phyloP scores from a whole-genome alignment of 2,329 filamentous ascomycete genomes.

The Diplocarpon rosae region DNA sequence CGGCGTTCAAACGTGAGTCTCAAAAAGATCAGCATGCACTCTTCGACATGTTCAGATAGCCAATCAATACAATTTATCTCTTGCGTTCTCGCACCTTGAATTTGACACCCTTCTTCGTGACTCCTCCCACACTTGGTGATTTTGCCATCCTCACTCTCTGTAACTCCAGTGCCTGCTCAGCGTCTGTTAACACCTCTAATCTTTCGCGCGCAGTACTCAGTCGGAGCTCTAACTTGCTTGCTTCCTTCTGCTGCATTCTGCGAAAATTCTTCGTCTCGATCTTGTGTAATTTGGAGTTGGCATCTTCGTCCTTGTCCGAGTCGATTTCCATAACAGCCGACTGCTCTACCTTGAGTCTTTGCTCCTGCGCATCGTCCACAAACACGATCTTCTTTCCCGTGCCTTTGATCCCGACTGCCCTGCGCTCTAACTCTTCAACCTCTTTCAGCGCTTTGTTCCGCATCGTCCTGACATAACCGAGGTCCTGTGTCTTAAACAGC shows the following conservation, averaged over 20 bases:
- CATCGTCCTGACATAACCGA: conserved; percentile 53
- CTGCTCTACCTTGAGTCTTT: conserved; percentile 13
- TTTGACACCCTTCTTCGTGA: conserved; percentile 50
- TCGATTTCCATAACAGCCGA: conserved; percentile 21
- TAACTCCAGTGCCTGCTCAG: conserved; percentile 45
- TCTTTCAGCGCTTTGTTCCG: conserved; percentile 49
- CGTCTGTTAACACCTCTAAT: conserved; percentile 41
- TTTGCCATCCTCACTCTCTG: conserved; percentile 55
- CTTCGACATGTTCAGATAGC: conserved; percentile 21
- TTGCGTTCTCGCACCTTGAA: conserved; percentile 53
- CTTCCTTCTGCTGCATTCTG: conserved; percentile 34
- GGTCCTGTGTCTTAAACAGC: conserved; percentile 58
- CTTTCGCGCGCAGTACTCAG: conserved; percentile 42
- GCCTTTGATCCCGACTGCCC: conserved; percentile 32
- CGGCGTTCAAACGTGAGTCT: conserved; percentile 5
- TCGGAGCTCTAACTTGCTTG: conserved; percentile 37
- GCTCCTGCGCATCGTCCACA: conserved; percentile 23
- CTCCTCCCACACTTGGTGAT: conserved; percentile 47
- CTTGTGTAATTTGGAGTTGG: conserved; percentile 15
- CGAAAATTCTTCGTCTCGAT: conserved; percentile 29
- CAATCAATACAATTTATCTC: conserved; percentile 29
- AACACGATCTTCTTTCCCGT: conserved; percentile 29
- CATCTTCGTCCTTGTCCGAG: conserved; percentile 14
- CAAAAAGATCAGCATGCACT: conserved; percentile 16
- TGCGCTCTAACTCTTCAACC: conserved; percentile 42